A percentile compares a stretch with the other conserved stretches of the same genome.
Evolutionary conservation across 768 basidiomycete genomes (phyloP).

Genomic region (Steccherinum ochraceum): DNA sequence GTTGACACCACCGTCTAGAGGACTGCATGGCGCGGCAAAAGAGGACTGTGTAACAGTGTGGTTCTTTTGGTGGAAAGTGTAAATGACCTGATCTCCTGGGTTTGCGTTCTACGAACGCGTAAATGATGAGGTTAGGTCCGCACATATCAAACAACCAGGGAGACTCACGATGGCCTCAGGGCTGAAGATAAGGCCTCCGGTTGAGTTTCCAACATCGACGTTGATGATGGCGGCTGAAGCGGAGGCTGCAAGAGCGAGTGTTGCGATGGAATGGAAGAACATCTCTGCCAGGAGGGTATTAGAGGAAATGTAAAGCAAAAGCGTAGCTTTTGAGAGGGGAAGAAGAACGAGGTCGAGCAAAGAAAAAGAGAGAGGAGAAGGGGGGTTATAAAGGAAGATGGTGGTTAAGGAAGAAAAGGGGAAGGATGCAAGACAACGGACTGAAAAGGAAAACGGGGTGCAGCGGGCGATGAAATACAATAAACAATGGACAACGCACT

Average conservation of each 20-base stretch:
- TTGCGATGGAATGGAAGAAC: conserved; percentile 36
- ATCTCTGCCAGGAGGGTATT: conserved; percentile 25
- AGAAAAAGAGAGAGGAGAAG: conserved; percentile 8
- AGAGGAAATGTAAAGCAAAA: conserved; percentile 19
- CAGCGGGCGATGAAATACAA: too few relatives aligned
- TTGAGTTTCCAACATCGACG: conserved; percentile 46
- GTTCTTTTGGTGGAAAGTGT: conserved; percentile 54
- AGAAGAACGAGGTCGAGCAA: conserved; percentile 17
- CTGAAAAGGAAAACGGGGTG: background rate
- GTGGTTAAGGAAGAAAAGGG: background rate
- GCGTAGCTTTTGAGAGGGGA: conserved; percentile 14
- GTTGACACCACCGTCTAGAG: conserved; percentile 44
- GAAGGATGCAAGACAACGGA: background rate
- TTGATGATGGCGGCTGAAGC: conserved; percentile 44
- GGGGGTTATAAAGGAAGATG: conserved; percentile 2
- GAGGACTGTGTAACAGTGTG: conserved; percentile 29
- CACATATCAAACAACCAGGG: too few relatives aligned
- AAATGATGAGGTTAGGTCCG: background rate
- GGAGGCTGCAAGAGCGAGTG: conserved; percentile 43
- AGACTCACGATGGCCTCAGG: conserved; percentile 49
- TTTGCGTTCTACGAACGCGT: conserved; percentile 35
- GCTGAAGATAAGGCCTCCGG: conserved; percentile 34
- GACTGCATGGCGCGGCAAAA: conserved; percentile 41
- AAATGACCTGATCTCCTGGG: conserved; percentile 53
- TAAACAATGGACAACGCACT: too few relatives aligned